Conservation (phyloP, 2,329 filamentous ascomycete genomes). For the Periconia macrospinosa region DNA sequence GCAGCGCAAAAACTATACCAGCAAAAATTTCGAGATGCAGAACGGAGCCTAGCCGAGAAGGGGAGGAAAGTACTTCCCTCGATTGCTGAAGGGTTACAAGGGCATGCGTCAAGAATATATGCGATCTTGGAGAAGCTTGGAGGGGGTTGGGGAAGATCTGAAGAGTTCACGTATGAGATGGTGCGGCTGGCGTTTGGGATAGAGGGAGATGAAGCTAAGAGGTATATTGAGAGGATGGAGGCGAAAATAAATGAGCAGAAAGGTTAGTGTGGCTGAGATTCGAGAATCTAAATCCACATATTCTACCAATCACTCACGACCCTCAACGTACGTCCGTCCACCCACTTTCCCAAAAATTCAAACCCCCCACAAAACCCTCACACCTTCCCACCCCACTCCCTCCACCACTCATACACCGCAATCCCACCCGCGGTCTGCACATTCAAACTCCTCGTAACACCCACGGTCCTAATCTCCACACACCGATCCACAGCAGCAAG, state of each 20-base stretch:
- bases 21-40: slow-evolving; percentile 3
- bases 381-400: slow-evolving; percentile 38
- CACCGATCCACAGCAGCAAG: slow-evolving; percentile 54
- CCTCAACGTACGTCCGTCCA: too few relatives aligned
- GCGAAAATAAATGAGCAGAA: slow-evolving; percentile 44
- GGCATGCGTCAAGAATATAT: slow-evolving; percentile 2
- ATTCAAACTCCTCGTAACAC: slow-evolving; percentile 57
- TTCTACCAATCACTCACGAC: too few relatives aligned
- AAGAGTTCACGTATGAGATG: slow-evolving; percentile 3
- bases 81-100: neutral
- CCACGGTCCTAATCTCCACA: slow-evolving; percentile 56
- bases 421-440: slow-evolving; percentile 58
- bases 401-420: slow-evolving; percentile 55
- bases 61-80: slow-evolving; percentile 2
- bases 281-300: slow-evolving; percentile 49
- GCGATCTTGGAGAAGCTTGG: slow-evolving; percentile 3
- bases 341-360: neutral
- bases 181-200: slow-evolving; percentile 1
- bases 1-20: neutral
- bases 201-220: neutral
- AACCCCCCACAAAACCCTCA: neutral
- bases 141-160: neutral
- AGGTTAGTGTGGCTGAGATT: slow-evolving; percentile 68
- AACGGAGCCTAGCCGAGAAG: slow-evolving; percentile 1
- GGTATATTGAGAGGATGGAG: slow-evolving; percentile 1